phyloP scores from a whole-genome alignment of 2,329 filamentous ascomycete species.

The Ophiocordyceps camponoti-rufipedis region DNA sequence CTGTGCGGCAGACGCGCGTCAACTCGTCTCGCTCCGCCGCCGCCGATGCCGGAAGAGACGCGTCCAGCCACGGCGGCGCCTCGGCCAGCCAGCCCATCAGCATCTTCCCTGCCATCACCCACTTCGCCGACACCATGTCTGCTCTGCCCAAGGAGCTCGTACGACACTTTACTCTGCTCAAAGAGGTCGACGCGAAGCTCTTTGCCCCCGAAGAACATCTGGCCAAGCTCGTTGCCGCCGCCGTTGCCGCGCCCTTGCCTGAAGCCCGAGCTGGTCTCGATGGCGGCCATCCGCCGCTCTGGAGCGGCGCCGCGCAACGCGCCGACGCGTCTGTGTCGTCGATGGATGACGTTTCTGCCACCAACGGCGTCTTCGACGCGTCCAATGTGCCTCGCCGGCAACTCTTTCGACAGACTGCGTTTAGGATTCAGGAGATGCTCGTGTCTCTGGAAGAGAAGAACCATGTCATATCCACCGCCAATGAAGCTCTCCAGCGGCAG shows the following conservation, averaged over 20 bases:
- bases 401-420: constrained; percentile 60
- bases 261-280: constrained; percentile 26
- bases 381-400: constrained; percentile 49
- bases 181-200: constrained; percentile 95
- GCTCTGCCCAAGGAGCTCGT: constrained; percentile 90
- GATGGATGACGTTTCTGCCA: constrained; percentile 21
- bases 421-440: constrained; percentile 68
- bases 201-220: constrained; percentile 74
- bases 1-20: constrained; percentile 44
- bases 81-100: constrained; percentile 41
- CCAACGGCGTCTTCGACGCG: constrained; percentile 28
- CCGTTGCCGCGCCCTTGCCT: constrained; percentile 32
- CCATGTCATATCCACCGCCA: constrained; percentile 83
- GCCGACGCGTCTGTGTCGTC: constrained; percentile 18
- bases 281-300: background rate
- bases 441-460: constrained; percentile 94
- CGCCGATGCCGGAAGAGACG: constrained; percentile 22
- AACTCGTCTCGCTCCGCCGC: constrained; percentile 35
- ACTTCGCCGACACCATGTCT: constrained; percentile 82
- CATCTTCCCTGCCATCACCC: constrained; percentile 47
- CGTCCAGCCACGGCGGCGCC: constrained; percentile 20
- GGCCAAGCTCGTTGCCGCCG: constrained; percentile 52
- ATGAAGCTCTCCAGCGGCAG: constrained; percentile 74
- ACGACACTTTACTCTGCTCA: constrained; percentile 84
- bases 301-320: constrained; percentile 12